Base-by-base conservation (phyloP, 2,329 filamentous ascomycete species). In the Rutstroemia sydowiana region DNA sequence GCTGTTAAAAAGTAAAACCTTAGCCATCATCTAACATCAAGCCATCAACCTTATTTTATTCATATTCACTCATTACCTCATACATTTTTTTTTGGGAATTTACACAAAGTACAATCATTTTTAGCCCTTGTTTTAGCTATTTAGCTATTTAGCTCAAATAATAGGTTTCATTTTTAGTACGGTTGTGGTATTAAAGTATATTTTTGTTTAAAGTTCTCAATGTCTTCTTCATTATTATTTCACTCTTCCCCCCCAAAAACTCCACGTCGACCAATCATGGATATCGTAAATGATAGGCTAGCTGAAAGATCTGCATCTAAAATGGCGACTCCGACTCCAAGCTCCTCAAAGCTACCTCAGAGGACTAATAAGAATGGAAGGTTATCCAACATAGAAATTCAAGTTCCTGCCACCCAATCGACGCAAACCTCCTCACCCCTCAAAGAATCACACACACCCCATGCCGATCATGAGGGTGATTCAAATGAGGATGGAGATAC, bases 211-310 rank as follows among this genome's bases (percentile, higher is more conserved):
- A 37, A 14, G 7, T 14, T 37, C n/a, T 7, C 34, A 41, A 61
- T 58, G 57, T 61, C 55, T 45, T 52, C 52, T n/a, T n/a, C n/a
- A 45, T 34, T 28, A 45, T 20, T 11, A 5, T 41, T 21, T 5
- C 18, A 41, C 9, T 41, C 42, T 10, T 52, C 54, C 6, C 54
- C 48, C 9, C 46, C 55, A 39, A 44, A 51, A 50, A 59, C 55
- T 3, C 55, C 57, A 21, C 50, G 41, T 28, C 51, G 50, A 37
- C 14, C 48, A 18, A 52, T 39, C 26, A 57, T 58, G 54, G 56
- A 49, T 11, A 37, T 57, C 21, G 50, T 53, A 10, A 53, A 49
- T 14, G 48, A 51, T 21, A 52, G 45, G 18, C 31, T 51, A 13
- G 41, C 39, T 13, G 37, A 52, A 31, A 52, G 46, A 41, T 55